Base-by-base conservation (phyloP, 192 early-diverging fungal genomes). In the Kickxella alabastrina region DNA sequence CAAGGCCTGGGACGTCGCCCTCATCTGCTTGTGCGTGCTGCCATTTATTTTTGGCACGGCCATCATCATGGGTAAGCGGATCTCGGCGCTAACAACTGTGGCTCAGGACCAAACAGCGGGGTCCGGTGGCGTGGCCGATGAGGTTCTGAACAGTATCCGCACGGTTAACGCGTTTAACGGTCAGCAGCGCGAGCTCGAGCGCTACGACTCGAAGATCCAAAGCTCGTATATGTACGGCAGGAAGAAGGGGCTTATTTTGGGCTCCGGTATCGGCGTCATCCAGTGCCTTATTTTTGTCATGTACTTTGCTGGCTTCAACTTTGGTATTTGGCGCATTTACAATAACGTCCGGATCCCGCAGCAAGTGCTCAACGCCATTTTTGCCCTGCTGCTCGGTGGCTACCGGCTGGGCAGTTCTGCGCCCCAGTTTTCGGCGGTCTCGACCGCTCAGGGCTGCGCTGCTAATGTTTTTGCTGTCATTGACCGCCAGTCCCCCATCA, bases 81-180 rank as follows among this genome's bases (percentile, higher is more conserved):
- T 83, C 10, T 58, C 71, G 14, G 54, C 45, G 7, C 63, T 63
- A 13, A 48, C 79, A 14, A 51, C 58, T 13, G 56, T 76, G 39
- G 73, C 73, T 6, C 80, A 83, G 49, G 78, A 81, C 54, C 76
- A 85, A 15, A 93, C 92, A 62, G 94, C 86, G 15, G 75, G 77
- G 13, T 92, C 92, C 2, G 90, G 90, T 18, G 83, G 81, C 6
- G 75, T 94, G 43, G 94, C 90, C 5, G 85, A 92, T 55, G 87
- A 97, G 63, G 88, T 83, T 4, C 68, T 97, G 17, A 66, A 82
- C 15, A 78, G 83, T 24, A 90, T 97, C 43, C 81, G 88, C 34
- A 97, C 92, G 17, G 87, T 97, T 8, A 77, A 75, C 27, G 80
- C 92, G 7, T 95, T 97, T 57, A 82, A 84, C 52, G 84, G 82